Percentiles rank a stretch among this genome's conserved stretches.
phyloP scores from a whole-genome alignment of 257 asterid species.

The Solanum bukasovii region DNA sequence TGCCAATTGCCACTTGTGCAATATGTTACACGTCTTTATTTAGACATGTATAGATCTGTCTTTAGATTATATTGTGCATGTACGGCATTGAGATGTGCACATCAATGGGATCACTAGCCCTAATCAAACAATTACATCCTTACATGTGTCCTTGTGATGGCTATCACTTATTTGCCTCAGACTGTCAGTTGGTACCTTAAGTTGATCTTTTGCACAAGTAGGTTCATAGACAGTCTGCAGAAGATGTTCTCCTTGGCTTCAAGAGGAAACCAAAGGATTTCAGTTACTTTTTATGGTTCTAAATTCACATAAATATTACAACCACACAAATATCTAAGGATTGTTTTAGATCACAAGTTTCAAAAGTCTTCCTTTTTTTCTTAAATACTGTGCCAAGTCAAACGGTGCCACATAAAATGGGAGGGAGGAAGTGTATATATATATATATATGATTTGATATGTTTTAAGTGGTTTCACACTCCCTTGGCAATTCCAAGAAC shows the following conservation, averaged over 20 bases:
- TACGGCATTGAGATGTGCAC: neutral
- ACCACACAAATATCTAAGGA: neutral
- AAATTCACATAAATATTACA: neutral
- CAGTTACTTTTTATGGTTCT: neutral
- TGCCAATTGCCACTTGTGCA: neutral
- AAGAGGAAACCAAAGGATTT: neutral
- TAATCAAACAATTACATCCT: neutral
- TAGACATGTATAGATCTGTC: neutral
- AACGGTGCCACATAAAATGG: no score
- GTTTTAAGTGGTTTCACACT: neutral
- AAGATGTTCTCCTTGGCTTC: neutral
- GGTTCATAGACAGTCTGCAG: neutral
- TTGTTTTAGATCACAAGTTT: neutral
- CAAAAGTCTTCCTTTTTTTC: neutral
- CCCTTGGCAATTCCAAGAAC: neutral
- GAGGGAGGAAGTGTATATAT: no score
- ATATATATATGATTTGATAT: neutral
- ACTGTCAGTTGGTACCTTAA: neutral
- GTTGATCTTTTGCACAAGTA: neutral
- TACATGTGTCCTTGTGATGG: neutral
- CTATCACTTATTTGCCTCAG: neutral
- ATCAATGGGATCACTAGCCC: neutral
- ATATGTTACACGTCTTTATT: neutral
- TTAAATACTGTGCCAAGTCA: no score
- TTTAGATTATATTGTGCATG: neutral